phyloP scores from a whole-genome alignment of 257 asterid species.

The Solanum clarkiae region DNA sequence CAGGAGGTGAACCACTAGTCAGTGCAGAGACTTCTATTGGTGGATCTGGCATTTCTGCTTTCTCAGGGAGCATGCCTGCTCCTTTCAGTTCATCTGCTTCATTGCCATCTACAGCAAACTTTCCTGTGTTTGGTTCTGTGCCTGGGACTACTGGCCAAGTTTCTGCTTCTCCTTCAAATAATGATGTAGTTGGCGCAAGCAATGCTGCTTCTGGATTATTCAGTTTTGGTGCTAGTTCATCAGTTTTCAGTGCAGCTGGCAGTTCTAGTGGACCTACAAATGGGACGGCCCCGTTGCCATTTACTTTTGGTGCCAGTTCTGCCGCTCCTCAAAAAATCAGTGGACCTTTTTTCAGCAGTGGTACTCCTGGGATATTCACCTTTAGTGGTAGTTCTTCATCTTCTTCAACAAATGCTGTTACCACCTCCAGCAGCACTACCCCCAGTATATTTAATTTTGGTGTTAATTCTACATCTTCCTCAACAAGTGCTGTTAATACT shows the following conservation, averaged over 20 bases:
- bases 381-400: slow-evolving; percentile 32
- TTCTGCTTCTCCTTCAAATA: background rate
- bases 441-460: slow-evolving; percentile 29
- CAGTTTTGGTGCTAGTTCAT: slow-evolving; percentile 1
- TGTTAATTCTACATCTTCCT: background rate
- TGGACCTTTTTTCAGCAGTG: background rate
- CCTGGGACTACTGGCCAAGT: background rate
- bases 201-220: background rate
- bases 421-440: slow-evolving; percentile 25
- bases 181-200: background rate
- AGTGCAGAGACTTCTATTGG: slow-evolving; percentile 9
- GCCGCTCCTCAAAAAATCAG: slow-evolving; percentile 9
- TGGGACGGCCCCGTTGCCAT: background rate
- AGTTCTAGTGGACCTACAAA: background rate
- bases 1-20: slow-evolving; percentile 18
- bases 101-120: slow-evolving; percentile 13
- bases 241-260: background rate
- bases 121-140: background rate
- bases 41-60: background rate
- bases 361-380: slow-evolving; percentile 13
- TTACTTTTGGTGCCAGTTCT: slow-evolving; percentile 7
- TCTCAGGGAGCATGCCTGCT: slow-evolving; percentile 15
- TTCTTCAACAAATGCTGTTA: slow-evolving; percentile 20
- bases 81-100: slow-evolving; percentile 12
- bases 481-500: background rate